Evolutionary conservation across 306 rosid genomes (phyloP), one percentile per base, ranked within the genome.

Genomic region (Trifolium repens): DNA sequence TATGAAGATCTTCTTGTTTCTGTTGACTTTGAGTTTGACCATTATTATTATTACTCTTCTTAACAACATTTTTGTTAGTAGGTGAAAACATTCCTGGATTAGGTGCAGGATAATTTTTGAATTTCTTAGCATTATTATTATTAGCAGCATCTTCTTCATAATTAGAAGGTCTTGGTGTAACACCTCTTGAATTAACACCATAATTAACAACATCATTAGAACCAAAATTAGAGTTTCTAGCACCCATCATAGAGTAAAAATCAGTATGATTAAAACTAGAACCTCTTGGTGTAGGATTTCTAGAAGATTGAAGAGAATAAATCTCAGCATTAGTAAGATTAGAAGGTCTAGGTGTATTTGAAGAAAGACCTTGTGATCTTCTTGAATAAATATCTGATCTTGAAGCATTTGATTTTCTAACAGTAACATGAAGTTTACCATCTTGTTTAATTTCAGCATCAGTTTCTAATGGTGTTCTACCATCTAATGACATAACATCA

Each of bases 1-100:
- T 93, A 39, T 93, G 98, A 54, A 93, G 93, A 55, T 93, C 91
- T 62, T 88, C 90, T 30, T 67, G 74, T 74, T 83, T 86, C 75
- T 69, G 83, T 72, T 81, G 92, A 59, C 16, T 30, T 55, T 8
- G 78, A 17, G 3, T 82, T 78, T 82, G 89, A 9, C 94, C 98
- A 72, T 91, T 32, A 30, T 3, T 30, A 30, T 30, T 30, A 27
- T 30, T 89, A 40, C 84, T 76, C 81, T 71, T 86, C 81, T 83
- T 89, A 1, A 58, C 73, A 62, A 74, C 58, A 67, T 59, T 89
- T 78, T 83, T 90, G 1, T 88, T 39, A 2, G 85, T 85, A 0
- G 97, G 98, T 1, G 98, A 91, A 50, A 93, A 91, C 97, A 93
- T 93, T 8, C 96, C 98, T 1, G 91, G 89, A 79, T 89, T 91